Evolutionary conservation across 148 eudicot species (phyloP).

Genomic region (Vaccinium macrocarpon): DNA sequence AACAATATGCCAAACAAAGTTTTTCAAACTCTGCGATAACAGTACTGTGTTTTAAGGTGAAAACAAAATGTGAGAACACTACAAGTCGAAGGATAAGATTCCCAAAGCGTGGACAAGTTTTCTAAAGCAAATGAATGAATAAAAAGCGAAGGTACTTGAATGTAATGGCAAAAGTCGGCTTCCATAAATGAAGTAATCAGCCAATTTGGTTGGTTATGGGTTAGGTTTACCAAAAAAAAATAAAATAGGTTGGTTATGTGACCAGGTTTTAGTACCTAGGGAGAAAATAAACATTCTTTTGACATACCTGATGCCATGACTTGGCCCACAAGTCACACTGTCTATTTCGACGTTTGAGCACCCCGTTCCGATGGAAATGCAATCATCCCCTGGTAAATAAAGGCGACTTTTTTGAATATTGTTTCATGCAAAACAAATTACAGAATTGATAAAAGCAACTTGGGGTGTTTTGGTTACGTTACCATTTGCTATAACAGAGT

Average conservation of each 20-base stretch:
- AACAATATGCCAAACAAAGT: background rate
- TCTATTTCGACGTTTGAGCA: conserved; percentile 76
- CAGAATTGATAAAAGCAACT: background rate
- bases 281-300: background rate
- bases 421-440: background rate
- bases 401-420: background rate
- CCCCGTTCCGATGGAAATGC: conserved; percentile 94
- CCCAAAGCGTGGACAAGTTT: background rate
- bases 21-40: background rate
- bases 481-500: conserved; percentile 88
- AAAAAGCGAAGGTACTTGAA: background rate
- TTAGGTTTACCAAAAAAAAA: no score
- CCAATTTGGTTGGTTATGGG: background rate
- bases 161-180: background rate
- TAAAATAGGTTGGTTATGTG: background rate
- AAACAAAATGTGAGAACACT: background rate
- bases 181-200: background rate
- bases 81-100: background rate
- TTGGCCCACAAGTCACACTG: conserved; percentile 80
- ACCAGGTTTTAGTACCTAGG: background rate
- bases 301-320: conserved; percentile 90
- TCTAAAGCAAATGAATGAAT: background rate
- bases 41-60: background rate
- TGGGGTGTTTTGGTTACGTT: background rate
- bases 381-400: conserved; percentile 72